Base-by-base conservation (phyloP, 495 filamentous ascomycete genomes). In the Evernia prunastri region DNA sequence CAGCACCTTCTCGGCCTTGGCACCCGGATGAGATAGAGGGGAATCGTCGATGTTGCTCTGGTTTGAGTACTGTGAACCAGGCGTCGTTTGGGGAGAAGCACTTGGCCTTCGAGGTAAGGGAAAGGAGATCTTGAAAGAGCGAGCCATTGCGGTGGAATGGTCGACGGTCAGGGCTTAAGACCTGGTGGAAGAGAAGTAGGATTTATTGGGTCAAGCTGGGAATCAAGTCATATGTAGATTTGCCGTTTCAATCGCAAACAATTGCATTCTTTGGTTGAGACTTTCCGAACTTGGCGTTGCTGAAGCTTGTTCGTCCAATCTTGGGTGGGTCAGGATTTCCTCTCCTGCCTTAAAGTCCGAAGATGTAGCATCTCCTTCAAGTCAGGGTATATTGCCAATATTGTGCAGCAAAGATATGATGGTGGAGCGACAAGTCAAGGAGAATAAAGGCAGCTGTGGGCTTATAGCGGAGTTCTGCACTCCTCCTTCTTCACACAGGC, bases 111-210 rank as follows among this genome's bases (percentile, higher is more conserved):
- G 59, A 49, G 65, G 67, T 8, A 71, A 51, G 23, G 69, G 69
- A 53, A 71, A 71, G 2, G 69, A 68, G 56, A 71, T 64, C 59
- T 71, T 71, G 54, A 69, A 66, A 54, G 62, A 45, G 36, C 56
- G 69, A 65, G 65, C 43, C 69, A 71, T 71, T 57, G 23, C 42
- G 39, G 20, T 18, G 17, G 39, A 23, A 12, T 1, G 11, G 23
- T 18, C 18, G 23, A 60, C 1, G 45, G 59, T 2, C 35, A 56
- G 17, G 13, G 31, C 25, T 47, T 27, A 17, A 56, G 20, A 49
- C 20, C 60, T 35, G 39, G 3, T 10, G 20, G 31, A 31, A 59
- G 11, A 6, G 25, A 18, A 40, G 25, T 35, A 6, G 56, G 4
- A 40, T 11, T 17, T 4, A 2, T 37, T 17, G 43, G 43, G 35